Percentiles rank a stretch among this genome's conserved stretches.
Evolutionary conservation across 352 stramenopile species (phyloP).

Genomic region (Hyaloperonospora arabidopsidis): DNA sequence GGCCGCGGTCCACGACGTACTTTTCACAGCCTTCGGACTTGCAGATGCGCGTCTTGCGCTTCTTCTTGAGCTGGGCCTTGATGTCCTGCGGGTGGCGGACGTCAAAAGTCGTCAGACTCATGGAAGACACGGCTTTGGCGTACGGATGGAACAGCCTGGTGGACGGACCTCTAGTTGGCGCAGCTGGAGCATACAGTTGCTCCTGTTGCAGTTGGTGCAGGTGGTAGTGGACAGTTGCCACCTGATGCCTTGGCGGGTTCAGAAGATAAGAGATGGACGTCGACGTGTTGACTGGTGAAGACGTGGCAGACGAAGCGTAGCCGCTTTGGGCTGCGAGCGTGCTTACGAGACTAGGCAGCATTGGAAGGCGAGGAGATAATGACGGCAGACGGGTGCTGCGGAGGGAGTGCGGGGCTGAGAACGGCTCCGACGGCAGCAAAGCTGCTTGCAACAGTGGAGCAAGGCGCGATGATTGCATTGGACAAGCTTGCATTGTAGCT

Average conservation of each 20-base stretch:
- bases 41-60: conserved; percentile 41
- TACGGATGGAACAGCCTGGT: conserved; percentile 25
- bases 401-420: conserved; percentile 18
- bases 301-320: conserved; percentile 10
- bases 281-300: conserved; percentile 15
- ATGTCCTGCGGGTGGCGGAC: conserved; percentile 9
- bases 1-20: conserved; percentile 51
- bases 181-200: conserved; percentile 5
- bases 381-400: conserved; percentile 31
- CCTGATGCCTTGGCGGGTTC: conserved; percentile 20
- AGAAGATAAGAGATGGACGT: conserved; percentile 34
- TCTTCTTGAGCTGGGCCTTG: conserved; percentile 28
- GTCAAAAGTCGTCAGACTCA: conserved; percentile 5
- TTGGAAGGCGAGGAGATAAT: conserved; percentile 24
- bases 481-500: conserved; percentile 21
- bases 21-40: conserved; percentile 42
- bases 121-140: conserved; percentile 8
- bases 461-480: conserved; percentile 18
- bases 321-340: conserved; percentile 15
- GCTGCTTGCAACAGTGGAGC: conserved; percentile 24
- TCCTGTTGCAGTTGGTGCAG: neutral
- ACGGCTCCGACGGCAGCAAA: conserved; percentile 16
- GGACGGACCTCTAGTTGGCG: conserved; percentile 4
- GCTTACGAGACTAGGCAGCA: conserved; percentile 29
- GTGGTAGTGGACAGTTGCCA: conserved; percentile 3